These are phyloP conservation scores for Lasiosphaeris hirsuta DNA, from an alignment of 495 filamentous ascomycete species.

Conservation along the genomic window DNA sequence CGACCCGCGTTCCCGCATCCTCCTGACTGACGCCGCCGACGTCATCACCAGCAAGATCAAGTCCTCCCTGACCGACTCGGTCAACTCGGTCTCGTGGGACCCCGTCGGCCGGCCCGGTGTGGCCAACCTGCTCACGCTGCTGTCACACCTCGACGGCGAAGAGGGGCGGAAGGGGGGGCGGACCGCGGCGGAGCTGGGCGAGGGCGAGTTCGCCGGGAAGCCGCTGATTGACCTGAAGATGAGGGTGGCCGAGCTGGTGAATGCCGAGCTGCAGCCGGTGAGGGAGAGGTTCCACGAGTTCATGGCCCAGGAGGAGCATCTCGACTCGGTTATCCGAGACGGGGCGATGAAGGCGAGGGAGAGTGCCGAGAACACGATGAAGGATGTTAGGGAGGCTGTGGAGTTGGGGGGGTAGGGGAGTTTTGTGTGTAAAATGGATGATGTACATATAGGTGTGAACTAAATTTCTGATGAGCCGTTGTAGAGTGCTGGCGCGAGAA, in stretches of 20 bases:
- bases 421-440: too few species aligned
- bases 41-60: conserved; percentile 65
- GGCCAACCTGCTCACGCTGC: conserved; percentile 77
- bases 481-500: too few species aligned
- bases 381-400: conserved; percentile 55
- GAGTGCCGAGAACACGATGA: conserved; percentile 69
- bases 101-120: conserved; percentile 70
- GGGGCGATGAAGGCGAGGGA: conserved; percentile 58
- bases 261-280: conserved; percentile 52
- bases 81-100: conserved; percentile 64
- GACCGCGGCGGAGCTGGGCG: conserved; percentile 54
- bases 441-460: too few species aligned
- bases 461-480: too few species aligned
- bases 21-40: conserved; percentile 66
- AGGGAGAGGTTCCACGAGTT: conserved; percentile 59
- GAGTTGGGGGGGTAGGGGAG: conserved; percentile 46
- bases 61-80: conserved; percentile 73
- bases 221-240: conserved; percentile 67
- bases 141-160: conserved; percentile 60
- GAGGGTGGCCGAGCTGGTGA: conserved; percentile 53
- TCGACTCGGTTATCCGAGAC: conserved; percentile 57
- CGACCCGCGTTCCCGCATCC: conserved; percentile 67
- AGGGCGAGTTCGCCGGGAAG: conserved; percentile 41
- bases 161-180: too few species aligned
- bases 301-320: conserved; percentile 46